Evolutionary conservation across 2,329 filamentous ascomycete species (phyloP).

Genomic region (Fusarium camptoceras): DNA sequence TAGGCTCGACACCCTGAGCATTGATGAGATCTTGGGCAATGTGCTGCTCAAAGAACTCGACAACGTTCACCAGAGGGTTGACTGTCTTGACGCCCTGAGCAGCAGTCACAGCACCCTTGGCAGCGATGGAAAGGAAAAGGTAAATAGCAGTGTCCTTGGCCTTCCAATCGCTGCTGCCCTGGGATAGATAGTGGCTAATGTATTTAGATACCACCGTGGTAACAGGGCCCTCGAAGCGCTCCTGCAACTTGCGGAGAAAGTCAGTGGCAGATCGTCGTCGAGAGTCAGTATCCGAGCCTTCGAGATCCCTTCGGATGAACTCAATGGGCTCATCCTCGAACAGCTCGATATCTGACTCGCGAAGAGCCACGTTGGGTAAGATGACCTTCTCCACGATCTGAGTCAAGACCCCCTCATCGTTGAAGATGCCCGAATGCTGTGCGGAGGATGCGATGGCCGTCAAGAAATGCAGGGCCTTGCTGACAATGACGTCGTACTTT

Average conservation of each 20-base stretch:
- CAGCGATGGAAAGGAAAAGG: conserved; percentile 92
- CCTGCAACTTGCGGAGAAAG: conserved; percentile 88
- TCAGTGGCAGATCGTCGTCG: conserved; percentile 92
- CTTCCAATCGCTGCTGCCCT: conserved; percentile 89
- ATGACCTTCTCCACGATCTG: conserved; percentile 97
- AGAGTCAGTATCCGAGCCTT: conserved; percentile 96
- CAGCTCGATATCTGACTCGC: conserved; percentile 93
- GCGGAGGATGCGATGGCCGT: conserved; percentile 85
- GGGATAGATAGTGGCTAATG: conserved; percentile 86
- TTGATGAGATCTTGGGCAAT: conserved; percentile 88
- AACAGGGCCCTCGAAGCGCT: conserved; percentile 87
- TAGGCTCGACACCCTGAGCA: conserved; percentile 77
- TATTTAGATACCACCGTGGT: conserved; percentile 90
- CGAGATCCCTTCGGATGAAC: conserved; percentile 93
- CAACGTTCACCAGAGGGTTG: conserved; percentile 87
- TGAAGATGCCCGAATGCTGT: conserved; percentile 86
- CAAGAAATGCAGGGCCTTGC: conserved; percentile 93
- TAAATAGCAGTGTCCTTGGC: conserved; percentile 99
- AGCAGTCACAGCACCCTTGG: conserved; percentile 88
- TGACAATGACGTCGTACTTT: conserved; percentile 94
- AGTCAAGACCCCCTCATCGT: conserved; percentile 79
- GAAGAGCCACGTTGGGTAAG: conserved; percentile 88
- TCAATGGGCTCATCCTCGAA: conserved; percentile 99
- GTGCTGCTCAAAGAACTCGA: conserved; percentile 94
- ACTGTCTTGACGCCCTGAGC: conserved; percentile 91